These are phyloP conservation scores for Aspergillus sp. DNA, from an alignment of 2,329 filamentous ascomycete genomes.

Conservation along the genomic window DNA sequence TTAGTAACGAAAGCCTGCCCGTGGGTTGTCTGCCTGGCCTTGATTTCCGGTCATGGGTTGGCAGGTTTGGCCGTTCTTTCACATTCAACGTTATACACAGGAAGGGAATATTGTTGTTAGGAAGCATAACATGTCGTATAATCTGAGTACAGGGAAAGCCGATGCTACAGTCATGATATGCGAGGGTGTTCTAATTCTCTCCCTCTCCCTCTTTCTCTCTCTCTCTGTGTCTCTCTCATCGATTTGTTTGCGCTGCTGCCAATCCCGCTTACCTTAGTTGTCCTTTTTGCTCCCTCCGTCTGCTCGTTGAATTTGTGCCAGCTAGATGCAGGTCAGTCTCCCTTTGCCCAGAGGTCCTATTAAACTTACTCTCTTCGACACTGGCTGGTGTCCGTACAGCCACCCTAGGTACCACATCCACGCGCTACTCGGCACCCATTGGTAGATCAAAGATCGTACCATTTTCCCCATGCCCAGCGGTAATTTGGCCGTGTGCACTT, in stretches of 20 bases:
- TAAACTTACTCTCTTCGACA: background rate
- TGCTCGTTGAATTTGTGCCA: background rate
- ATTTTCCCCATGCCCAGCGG: background rate
- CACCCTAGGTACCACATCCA: conserved; percentile 1
- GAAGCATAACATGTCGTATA: too few relatives aligned
- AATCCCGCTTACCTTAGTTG: background rate
- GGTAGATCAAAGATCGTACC: background rate
- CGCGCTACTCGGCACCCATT: background rate
- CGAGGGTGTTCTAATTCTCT: too few relatives aligned
- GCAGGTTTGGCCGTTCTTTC: too few relatives aligned
- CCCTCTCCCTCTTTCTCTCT: background rate
- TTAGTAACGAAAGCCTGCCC: too few relatives aligned
- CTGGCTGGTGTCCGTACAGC: conserved; percentile 5
- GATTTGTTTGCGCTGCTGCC: background rate
- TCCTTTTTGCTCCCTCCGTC: background rate
- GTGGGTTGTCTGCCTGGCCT: too few relatives aligned
- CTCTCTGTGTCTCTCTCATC: background rate
- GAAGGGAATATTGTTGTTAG: too few relatives aligned
- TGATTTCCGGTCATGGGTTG: too few relatives aligned
- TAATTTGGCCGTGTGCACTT: background rate
- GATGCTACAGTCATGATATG: too few relatives aligned
- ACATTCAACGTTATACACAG: too few relatives aligned
- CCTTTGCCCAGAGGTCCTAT: background rate
- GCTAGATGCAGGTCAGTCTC: background rate
- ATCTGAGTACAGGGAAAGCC: too few relatives aligned